Conservation (phyloP, 2,329 filamentous ascomycete species). For the Ophiosphaerella herpotricha region DNA sequence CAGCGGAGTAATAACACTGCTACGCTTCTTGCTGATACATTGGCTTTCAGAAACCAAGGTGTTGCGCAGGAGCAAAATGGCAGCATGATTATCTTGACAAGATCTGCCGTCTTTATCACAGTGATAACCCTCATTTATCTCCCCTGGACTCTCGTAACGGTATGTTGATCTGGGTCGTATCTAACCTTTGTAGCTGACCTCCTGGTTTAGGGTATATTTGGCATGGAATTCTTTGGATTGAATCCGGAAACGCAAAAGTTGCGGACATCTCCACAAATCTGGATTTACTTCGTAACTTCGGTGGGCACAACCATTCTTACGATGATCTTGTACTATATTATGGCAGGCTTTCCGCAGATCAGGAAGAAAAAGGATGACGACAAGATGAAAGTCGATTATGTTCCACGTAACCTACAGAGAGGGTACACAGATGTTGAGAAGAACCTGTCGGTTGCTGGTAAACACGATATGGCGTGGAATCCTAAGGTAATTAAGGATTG, state of each 20-base stretch:
- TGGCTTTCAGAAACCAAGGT: conserved; percentile 11
- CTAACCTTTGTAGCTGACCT: not conserved
- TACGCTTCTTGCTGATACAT: conserved; percentile 4
- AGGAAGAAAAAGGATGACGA: not conserved
- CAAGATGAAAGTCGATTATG: not conserved
- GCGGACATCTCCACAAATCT: conserved; percentile 6
- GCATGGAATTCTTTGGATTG: conserved; percentile 12
- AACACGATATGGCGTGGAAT: not conserved
- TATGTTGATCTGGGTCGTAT: not conserved
- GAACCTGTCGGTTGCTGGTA: not conserved
- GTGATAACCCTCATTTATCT: conserved; percentile 20
- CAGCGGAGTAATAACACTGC: conserved; percentile 5
- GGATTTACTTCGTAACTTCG: conserved; percentile 26
- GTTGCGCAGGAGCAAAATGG: conserved; percentile 10
- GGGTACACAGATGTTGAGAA: conserved; percentile 5
- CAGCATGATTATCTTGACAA: conserved; percentile 14
- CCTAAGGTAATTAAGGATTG: not conserved
- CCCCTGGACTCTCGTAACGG: conserved; percentile 12
- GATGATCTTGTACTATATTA: conserved; percentile 1
- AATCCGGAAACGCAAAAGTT: not conserved
- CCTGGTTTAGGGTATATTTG: conserved; percentile 29
- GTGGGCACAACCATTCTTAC: not conserved
- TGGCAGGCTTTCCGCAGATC: conserved; percentile 3
- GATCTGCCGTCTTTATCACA: conserved; percentile 18
- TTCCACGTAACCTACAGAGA: not conserved